Evolutionary conservation across 495 filamentous ascomycete genomes (phyloP).

Genomic region (Penicillium subrubescens): DNA sequence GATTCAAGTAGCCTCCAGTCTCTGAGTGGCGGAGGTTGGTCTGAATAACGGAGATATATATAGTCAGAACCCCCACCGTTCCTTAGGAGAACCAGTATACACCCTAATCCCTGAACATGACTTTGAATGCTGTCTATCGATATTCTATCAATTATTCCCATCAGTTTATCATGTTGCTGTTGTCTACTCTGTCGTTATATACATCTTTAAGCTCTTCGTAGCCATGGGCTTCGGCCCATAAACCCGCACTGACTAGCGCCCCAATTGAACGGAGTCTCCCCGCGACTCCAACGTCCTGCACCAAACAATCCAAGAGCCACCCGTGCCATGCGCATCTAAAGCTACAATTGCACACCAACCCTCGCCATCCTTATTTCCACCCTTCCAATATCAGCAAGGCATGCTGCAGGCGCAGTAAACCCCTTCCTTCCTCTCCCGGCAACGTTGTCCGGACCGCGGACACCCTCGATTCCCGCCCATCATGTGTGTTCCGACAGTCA

Average conservation of each 20-base stretch:
- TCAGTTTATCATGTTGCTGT: no score
- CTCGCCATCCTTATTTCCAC: background rate
- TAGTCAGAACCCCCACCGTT: no score
- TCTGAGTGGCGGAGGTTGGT: no score
- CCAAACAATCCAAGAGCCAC: background rate
- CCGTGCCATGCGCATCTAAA: background rate
- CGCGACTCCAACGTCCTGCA: slow-evolving; percentile 12
- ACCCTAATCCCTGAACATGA: no score
- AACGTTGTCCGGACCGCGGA: slow-evolving; percentile 17
- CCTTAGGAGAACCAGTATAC: no score
- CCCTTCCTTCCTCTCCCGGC: slow-evolving; percentile 6
- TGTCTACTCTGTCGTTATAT: no score
- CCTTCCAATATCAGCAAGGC: slow-evolving; percentile 2
- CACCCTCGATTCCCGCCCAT: slow-evolving; percentile 10
- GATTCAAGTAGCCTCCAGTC: no score
- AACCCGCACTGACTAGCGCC: background rate
- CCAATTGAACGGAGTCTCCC: slow-evolving; percentile 1
- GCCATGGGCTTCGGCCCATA: background rate
- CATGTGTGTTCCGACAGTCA: slow-evolving; percentile 23
- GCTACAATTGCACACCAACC: background rate
- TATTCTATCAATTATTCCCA: no score
- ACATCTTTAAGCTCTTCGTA: no score
- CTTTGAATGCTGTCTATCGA: no score
- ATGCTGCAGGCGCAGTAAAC: slow-evolving; percentile 19
- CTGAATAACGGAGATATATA: no score